These are phyloP conservation scores for Aureobasidium sp. DNA, from an alignment of 2,329 filamentous ascomycete species.

Conservation along the genomic window DNA sequence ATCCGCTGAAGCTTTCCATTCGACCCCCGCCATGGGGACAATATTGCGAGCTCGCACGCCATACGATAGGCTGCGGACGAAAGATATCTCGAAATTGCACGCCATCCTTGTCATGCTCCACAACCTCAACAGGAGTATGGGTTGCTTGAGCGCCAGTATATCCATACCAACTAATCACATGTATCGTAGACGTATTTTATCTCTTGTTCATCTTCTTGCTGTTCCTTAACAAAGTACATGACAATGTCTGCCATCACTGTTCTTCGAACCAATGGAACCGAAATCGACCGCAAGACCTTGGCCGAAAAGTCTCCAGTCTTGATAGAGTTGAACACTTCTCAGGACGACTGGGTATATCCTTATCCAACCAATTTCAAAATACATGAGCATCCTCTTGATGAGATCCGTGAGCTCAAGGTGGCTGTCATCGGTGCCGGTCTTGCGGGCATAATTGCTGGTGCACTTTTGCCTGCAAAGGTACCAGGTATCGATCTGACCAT, in stretches of 20 bases:
- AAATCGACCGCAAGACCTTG: neutral
- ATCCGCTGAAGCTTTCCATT: neutral
- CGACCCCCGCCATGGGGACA: neutral
- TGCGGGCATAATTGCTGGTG: slow-evolving; percentile 56
- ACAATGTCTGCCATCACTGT: neutral
- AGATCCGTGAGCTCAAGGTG: slow-evolving; percentile 34
- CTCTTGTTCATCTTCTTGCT: neutral
- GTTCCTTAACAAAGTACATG: neutral
- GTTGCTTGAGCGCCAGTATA: neutral
- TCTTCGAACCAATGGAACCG: neutral
- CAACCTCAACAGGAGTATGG: neutral
- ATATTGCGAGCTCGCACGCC: slow-evolving; percentile 11
- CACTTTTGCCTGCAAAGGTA: slow-evolving; percentile 61
- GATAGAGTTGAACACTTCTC: slow-evolving; percentile 3
- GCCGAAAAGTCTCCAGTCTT: neutral
- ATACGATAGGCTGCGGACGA: neutral
- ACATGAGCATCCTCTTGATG: slow-evolving; percentile 25
- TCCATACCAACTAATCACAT: neutral
- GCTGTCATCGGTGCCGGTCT: slow-evolving; percentile 60
- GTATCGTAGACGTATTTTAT: neutral
- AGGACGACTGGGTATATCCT: slow-evolving; percentile 22
- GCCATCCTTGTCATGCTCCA: neutral
- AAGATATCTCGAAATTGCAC: slow-evolving; percentile 4
- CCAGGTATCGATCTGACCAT: slow-evolving; percentile 59
- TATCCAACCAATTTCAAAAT: slow-evolving; percentile 26